Evolutionary conservation across 352 stramenopile species (phyloP), one percentile per base, ranked within the genome.

Genomic region (Phytophthora idaei): DNA sequence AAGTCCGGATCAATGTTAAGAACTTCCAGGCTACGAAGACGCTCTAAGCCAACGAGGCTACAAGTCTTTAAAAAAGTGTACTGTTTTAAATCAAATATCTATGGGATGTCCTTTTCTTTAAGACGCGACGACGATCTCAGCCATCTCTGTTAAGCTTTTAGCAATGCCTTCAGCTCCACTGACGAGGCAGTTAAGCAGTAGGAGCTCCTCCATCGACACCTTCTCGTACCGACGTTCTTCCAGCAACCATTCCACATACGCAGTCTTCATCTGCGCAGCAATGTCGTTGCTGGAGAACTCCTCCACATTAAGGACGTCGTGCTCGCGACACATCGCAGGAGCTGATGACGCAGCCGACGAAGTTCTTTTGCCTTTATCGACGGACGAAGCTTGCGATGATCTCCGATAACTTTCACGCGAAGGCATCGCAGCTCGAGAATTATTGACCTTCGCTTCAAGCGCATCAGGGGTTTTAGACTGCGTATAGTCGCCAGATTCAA

Each of bases 1-100:
- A 93, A 58, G 83, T 77, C 15, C 66, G 74, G 36, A 71, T 87
- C 60, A 92, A 93, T 57, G 69, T 95, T 54, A 74, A 79, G 57
- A 71, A 67, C 31, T 92, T 90, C 71, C 71, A 81, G 42, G 71
- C 69, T 48, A 67, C 61, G 10, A 85, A 85, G 58, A 77, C 50
- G 12, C 37, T 81, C 27, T 84, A 63, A 73, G 31, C 10, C 12
- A 17, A 9, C 6, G 36, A 31, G 17, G 5, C 14, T 11, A 9
- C 4, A 28, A 49, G 7, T 5, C 5, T 28, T 32, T 60, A 47
- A 64, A 57, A 55, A 60, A 69, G 15, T 55, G 6, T 37, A 14
- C 44, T 46, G 39, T 25, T 54, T 53, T 10, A 21, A 21, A 15
- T 47, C 29, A 61, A 56, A 54, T 21, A 52, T 59, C 39, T 60